Percentiles rank a stretch among this genome's conserved stretches.
Evolutionary conservation across 2,329 filamentous ascomycete species (phyloP).

Genomic region (Dactylellina cionopaga): DNA sequence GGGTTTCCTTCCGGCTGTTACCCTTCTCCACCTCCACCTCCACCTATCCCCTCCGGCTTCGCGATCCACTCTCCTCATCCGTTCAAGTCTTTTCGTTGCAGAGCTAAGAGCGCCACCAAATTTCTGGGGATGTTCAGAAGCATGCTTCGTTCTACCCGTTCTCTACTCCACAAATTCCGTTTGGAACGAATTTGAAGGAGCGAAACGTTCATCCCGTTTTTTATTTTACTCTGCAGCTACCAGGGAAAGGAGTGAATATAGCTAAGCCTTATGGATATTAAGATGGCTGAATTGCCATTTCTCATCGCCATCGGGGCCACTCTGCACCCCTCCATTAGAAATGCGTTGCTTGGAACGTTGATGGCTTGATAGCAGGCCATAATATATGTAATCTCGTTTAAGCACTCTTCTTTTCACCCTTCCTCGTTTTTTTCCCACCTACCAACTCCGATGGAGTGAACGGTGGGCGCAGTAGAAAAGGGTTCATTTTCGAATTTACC

Average conservation of each 20-base stretch:
- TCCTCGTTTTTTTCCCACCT: conserved; percentile 46
- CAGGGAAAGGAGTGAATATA: too few species aligned
- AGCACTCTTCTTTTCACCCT: conserved; percentile 25
- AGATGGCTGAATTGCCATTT: conserved; percentile 20
- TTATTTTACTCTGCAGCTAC: conserved; percentile 1
- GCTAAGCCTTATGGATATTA: conserved; percentile 51
- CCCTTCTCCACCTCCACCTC: conserved; percentile 48
- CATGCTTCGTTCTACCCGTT: not conserved
- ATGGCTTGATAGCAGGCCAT: conserved; percentile 8
- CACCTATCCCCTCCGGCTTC: conserved; percentile 40
- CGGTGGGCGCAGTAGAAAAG: not conserved
- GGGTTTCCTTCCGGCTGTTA: conserved; percentile 5
- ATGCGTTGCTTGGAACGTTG: conserved; percentile 26
- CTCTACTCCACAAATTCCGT: conserved; percentile 1
- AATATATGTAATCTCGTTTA: conserved; percentile 46
- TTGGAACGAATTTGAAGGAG: not conserved
- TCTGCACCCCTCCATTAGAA: not conserved
- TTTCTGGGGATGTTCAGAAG: not conserved
- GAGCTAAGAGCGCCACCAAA: conserved; percentile 28
- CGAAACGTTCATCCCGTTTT: conserved; percentile 27
- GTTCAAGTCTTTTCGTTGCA: conserved; percentile 2
- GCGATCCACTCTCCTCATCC: conserved; percentile 25
- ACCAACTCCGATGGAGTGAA: conserved; percentile 50
- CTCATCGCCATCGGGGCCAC: conserved; percentile 6
- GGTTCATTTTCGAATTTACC: conserved; percentile 33